Conservation (phyloP, 1,284 basidiomycete species). For the Rhodotorula sp. region DNA sequence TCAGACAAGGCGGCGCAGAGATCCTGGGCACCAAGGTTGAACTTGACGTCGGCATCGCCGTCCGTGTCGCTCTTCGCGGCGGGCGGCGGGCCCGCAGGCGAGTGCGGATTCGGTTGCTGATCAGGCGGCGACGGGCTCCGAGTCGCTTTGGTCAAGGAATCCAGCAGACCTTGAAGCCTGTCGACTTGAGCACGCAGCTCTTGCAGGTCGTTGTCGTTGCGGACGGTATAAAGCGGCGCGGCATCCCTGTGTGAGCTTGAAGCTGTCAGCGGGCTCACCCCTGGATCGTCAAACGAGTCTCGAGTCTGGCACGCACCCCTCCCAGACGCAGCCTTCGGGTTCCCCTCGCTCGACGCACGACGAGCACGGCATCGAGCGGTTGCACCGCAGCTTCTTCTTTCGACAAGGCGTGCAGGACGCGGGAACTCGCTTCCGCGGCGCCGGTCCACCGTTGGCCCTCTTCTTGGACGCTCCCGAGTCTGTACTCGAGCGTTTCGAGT, state of each 20-base stretch:
- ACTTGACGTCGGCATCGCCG: not conserved
- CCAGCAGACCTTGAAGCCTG: conserved; percentile 24
- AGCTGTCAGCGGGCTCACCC: too few species aligned
- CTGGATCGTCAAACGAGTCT: too few species aligned
- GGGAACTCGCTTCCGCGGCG: conserved; percentile 11
- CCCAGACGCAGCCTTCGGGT: conserved; percentile 26
- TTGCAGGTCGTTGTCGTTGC: conserved; percentile 20
- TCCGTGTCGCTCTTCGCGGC: too few species aligned
- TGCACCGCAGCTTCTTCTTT: conserved; percentile 26
- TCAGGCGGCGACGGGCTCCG: not conserved
- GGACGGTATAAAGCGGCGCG: conserved; percentile 14
- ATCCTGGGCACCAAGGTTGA: conserved; percentile 27
- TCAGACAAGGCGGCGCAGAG: conserved; percentile 20
- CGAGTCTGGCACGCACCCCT: conserved; percentile 17
- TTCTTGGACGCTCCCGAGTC: not conserved
- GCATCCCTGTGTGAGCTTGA: too few species aligned
- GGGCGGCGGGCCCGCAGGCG: not conserved
- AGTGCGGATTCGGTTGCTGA: not conserved
- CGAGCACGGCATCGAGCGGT: conserved; percentile 21
- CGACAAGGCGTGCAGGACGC: conserved; percentile 22
- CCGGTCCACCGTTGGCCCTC: not conserved
- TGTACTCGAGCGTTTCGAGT: not conserved
- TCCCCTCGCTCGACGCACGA: conserved; percentile 20
- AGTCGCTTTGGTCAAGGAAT: conserved; percentile 1
- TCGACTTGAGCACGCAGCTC: conserved; percentile 24